A percentile compares a stretch with the other conserved stretches of the same genome.
These are phyloP conservation scores for Aquilaria sinensis DNA, from an alignment of 345 rosid species.

Conservation along the genomic window DNA sequence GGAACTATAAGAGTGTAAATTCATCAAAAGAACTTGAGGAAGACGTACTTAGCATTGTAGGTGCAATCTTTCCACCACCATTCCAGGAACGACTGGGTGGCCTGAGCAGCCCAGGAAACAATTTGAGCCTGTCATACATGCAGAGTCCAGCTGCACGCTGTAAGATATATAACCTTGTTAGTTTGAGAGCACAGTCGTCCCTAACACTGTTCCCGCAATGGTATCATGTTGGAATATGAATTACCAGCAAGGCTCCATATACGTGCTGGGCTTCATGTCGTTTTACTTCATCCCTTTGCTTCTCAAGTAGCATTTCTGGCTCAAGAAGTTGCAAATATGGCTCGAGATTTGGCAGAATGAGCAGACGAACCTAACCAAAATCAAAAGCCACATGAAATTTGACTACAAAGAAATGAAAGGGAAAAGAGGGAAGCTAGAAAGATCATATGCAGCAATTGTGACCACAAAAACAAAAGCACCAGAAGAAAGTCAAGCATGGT, in stretches of 20 bases:
- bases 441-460: not conserved
- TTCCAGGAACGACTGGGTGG: slow-evolving; percentile 54
- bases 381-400: not conserved
- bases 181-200: slow-evolving; percentile 6
- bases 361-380: slow-evolving; percentile 59
- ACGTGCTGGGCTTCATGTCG: slow-evolving; percentile 79
- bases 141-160: slow-evolving; percentile 81
- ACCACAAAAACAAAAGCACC: too few relatives aligned
- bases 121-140: slow-evolving; percentile 59
- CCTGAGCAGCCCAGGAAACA: slow-evolving; percentile 36
- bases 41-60: slow-evolving; percentile 36
- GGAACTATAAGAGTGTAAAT: not conserved
- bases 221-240: slow-evolving; percentile 9
- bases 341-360: slow-evolving; percentile 74
- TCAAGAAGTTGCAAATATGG: slow-evolving; percentile 62
- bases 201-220: not conserved
- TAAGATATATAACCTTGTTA: slow-evolving; percentile 14
- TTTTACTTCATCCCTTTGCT: slow-evolving; percentile 54
- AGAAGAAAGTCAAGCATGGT: not conserved
- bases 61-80: slow-evolving; percentile 32
- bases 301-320: slow-evolving; percentile 65
- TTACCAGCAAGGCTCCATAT: slow-evolving; percentile 73
- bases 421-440: not conserved
- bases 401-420: not conserved
- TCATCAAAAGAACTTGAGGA: slow-evolving; percentile 8